Evolutionary conservation across 805 yeast species (phyloP), one percentile per base, ranked within the genome.

Genomic region (Zygoascus bituminiphila): DNA sequence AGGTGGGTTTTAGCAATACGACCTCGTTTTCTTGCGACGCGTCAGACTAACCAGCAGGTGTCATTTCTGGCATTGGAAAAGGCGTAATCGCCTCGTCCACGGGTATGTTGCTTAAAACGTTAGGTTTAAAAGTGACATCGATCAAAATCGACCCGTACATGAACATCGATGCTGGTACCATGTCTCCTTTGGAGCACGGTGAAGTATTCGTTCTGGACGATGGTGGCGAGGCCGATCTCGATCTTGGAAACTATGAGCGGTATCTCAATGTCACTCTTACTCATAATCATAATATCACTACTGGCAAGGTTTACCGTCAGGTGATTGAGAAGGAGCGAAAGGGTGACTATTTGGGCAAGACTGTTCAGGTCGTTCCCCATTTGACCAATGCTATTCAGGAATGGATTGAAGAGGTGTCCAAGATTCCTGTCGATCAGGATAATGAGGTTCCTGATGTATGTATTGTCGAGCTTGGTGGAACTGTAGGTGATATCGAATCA

Each of bases 291-390:
- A 93, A 93, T 72, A 88, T 93, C 67, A 93, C 99, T 57, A 93
- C 99, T 20, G 99, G 99, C 67, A 93, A 93, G 66, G 88, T 93
- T 57, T 93, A 93, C 72, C 84, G 89, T 46, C 84, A 83, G 57
- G 98, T 93, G 50, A 93, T 93, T 64, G 89, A 89, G 66, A 82
- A 78, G 60, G 98, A 91, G 58, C 82, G 99, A 72, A 86, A 79
- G 53, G 99, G 99, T 63, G 98, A 91, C 68, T 93, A 93, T 63
- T 75, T 93, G 62, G 99, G 99, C 60, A 93, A 93, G 65, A 93
- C 99, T n/a, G 99, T 93, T 44, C 99, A 93, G 73, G 95, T 93
- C 58, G 99, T 93, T 59, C 99, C 99, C 39, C 99, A 93, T 67
- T 77, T 93, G 57, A 93, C 99, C 55, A 86, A 84, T 59, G 97